phyloP scores from a whole-genome alignment of 108 stramenopile species.

The Skeletonema menzelii region DNA sequence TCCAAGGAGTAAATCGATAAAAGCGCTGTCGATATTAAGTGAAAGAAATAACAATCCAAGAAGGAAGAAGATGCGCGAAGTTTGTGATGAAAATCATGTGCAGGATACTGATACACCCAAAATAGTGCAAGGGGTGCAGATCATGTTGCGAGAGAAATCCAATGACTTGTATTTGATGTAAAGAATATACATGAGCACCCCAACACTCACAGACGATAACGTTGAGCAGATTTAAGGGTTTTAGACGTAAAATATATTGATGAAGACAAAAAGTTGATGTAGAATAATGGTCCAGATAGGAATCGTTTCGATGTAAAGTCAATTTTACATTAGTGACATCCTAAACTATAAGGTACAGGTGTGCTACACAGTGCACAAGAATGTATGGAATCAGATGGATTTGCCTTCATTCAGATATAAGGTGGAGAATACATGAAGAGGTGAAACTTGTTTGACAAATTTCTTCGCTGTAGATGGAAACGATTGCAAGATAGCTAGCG shows the following conservation, averaged over 20 bases:
- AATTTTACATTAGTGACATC: slow-evolving; percentile 29
- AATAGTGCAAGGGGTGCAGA: slow-evolving; percentile 38
- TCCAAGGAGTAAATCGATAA: not conserved
- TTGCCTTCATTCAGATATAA: slow-evolving; percentile 29
- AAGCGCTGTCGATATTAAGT: not conserved
- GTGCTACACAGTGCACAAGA: slow-evolving; percentile 22
- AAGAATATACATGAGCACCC: not conserved
- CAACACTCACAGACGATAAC: too few relatives aligned
- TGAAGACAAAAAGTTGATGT: too few relatives aligned
- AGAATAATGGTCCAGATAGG: too few relatives aligned
- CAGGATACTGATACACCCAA: not conserved
- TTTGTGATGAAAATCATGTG: not conserved
- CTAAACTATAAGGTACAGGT: slow-evolving; percentile 27
- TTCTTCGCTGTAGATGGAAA: slow-evolving; percentile 31
- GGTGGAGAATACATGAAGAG: slow-evolving; percentile 21
- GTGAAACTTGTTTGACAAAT: slow-evolving; percentile 37
- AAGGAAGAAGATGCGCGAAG: too few relatives aligned
- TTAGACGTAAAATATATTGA: too few relatives aligned
- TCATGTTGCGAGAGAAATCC: slow-evolving; percentile 41
- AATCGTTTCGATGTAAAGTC: not conserved
- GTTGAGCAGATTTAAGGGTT: too few relatives aligned
- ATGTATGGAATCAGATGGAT: slow-evolving; percentile 29
- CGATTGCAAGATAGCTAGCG: slow-evolving; percentile 28
- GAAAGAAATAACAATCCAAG: not conserved
- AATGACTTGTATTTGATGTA: slow-evolving; percentile 1